phyloP scores from a whole-genome alignment of 768 basidiomycete species.

The Leccinellum albellum region DNA sequence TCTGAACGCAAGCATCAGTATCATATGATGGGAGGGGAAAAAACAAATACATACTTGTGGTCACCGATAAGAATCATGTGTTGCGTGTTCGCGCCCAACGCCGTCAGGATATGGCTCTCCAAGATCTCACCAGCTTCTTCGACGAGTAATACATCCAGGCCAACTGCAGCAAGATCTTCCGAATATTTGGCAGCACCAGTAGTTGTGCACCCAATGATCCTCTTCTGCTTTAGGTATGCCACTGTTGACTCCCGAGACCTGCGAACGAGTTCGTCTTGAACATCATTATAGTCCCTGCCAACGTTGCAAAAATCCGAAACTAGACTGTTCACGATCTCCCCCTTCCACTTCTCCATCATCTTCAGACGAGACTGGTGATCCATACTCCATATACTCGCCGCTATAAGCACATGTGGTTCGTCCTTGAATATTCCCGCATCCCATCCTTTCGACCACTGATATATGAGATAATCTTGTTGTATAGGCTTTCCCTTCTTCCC shows the following conservation, averaged over 20 bases:
- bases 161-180: conserved; percentile 41
- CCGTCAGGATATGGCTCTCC: conserved; percentile 63
- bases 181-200: conserved; percentile 66
- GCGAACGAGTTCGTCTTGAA: conserved; percentile 34
- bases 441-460: conserved; percentile 43
- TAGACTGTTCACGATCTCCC: conserved; percentile 33
- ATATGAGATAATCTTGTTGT: conserved; percentile 39
- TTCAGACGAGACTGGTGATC: conserved; percentile 24
- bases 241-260: conserved; percentile 36
- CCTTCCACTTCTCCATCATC: conserved; percentile 34
- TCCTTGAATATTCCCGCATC: conserved; percentile 42
- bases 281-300: conserved; percentile 40
- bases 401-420: conserved; percentile 20
- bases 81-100: conserved; percentile 44
- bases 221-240: conserved; percentile 40
- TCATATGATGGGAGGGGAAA: background rate
- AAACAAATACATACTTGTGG: conserved; percentile 48
- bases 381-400: conserved; percentile 39
- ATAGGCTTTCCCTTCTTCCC: conserved; percentile 39
- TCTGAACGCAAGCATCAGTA: conserved; percentile 31
- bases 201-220: conserved; percentile 68
- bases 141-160: conserved; percentile 55
- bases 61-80: conserved; percentile 71
- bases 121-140: conserved; percentile 76
- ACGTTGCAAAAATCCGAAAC: conserved; percentile 33